Percentiles rank a stretch among this genome's conserved stretches.
Conservation (phyloP, 1,284 basidiomycete species). For the Cutaneotrichosporon sp. region DNA sequence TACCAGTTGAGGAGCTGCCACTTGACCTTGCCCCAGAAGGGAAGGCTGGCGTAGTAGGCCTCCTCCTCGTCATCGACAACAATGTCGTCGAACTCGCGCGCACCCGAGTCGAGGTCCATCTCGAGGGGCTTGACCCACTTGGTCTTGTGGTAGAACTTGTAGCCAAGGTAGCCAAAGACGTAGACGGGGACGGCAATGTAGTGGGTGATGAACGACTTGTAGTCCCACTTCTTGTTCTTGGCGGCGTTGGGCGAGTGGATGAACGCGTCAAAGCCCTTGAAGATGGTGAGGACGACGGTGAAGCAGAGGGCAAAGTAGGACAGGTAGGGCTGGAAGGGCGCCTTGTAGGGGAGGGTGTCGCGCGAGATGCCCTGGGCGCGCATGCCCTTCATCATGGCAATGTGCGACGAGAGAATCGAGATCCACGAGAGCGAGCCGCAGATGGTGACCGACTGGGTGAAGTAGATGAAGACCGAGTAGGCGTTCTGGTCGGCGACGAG, state of each 20-base stretch:
- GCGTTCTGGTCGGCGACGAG: constrained; percentile 32
- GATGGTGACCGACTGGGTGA: constrained; percentile 67
- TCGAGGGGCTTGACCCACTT: constrained; percentile 59
- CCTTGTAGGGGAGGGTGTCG: constrained; percentile 60
- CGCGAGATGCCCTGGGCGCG: constrained; percentile 63
- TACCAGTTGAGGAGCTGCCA: constrained; percentile 50
- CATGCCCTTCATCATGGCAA: constrained; percentile 70
- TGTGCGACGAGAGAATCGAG: constrained; percentile 67
- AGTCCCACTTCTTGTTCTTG: constrained; percentile 30
- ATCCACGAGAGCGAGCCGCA: constrained; percentile 73
- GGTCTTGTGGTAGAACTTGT: constrained; percentile 63
- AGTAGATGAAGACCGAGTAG: constrained; percentile 64
- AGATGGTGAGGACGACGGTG: constrained; percentile 65
- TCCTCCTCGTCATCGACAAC: constrained; percentile 53
- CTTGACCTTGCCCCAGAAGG: constrained; percentile 42
- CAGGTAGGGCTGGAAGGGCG: constrained; percentile 37
- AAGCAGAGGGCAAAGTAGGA: constrained; percentile 60
- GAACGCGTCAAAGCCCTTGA: constrained; percentile 69
- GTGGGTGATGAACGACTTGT: constrained; percentile 64
- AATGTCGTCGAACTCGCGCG: constrained; percentile 67
- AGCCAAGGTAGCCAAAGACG: constrained; percentile 62
- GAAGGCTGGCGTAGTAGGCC: constrained; percentile 30
- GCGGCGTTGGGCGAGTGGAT: constrained; percentile 6
- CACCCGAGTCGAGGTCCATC: constrained; percentile 67
- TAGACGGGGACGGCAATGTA: constrained; percentile 51